These are phyloP conservation scores for Fusarium brevicatenulatum DNA, from an alignment of 2,329 filamentous ascomycete species.

Conservation along the genomic window DNA sequence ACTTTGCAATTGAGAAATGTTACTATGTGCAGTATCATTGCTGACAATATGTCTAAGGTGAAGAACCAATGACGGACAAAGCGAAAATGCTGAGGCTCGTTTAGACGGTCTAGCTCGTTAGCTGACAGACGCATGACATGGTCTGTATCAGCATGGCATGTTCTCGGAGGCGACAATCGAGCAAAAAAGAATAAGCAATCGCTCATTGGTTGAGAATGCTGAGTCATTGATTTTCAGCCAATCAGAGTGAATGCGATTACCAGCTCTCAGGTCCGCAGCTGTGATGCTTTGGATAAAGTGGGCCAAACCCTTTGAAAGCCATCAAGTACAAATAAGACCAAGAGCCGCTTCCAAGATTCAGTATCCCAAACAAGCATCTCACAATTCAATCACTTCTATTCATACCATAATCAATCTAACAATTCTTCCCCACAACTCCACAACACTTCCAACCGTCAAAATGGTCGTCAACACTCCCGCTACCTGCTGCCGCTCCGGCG, in stretches of 20 bases:
- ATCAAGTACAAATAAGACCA: conserved; percentile 42
- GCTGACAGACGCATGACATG: conserved; percentile 22
- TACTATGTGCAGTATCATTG: rapidly evolving
- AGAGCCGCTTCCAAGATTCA: conserved; percentile 10
- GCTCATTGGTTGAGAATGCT: conserved; percentile 8
- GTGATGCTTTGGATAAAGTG: conserved; percentile 25
- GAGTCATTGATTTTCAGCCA: rapidly evolving
- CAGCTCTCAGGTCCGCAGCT: background rate
- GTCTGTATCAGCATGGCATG: conserved; percentile 21
- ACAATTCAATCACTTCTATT: background rate
- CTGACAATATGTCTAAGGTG: background rate
- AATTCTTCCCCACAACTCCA: background rate
- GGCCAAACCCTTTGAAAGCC: conserved; percentile 1
- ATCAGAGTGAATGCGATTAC: conserved; percentile 31
- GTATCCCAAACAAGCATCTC: conserved; percentile 9
- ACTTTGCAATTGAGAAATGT: background rate
- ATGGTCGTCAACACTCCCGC: conserved; percentile 51
- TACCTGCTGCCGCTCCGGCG: conserved; percentile 67
- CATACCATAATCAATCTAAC: background rate
- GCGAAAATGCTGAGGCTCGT: background rate
- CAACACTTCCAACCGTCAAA: conserved; percentile 30
- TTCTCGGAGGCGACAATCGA: conserved; percentile 27
- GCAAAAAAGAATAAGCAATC: conserved; percentile 41
- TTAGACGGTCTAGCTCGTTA: conserved; percentile 3
- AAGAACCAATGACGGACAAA: background rate